Evolutionary conservation across 179 eudicot genomes (phyloP), one percentile per base, ranked within the genome.

Genomic region (Sideroxylon spinosum): DNA sequence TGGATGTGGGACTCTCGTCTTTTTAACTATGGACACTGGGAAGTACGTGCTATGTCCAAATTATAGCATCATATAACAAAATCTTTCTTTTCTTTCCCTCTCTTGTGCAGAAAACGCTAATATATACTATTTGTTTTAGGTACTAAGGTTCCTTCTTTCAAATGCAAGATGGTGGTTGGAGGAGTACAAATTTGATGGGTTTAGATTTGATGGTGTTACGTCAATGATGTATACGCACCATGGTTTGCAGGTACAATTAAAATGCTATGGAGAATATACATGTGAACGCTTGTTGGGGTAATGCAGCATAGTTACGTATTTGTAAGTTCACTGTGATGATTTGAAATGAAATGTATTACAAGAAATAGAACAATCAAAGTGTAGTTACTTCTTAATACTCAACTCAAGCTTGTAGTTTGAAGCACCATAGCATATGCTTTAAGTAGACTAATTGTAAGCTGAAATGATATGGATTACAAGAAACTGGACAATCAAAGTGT

Each of bases 111-210:
- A 64, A 22, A 17, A 29, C 13, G 50, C 29, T 23, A 48, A 48
- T 63, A 60, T 59, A 72, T 60, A 28, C 19, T n/a, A 57, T 28
- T 25, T 79, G 65, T 62, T 79, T 63, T 90, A 96, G 99, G 99
- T 96, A 62, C 84, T 92, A 64, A 85, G 99, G 85, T 94, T 49
- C 89, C 97, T 96, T 85, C 92, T 96, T 56, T 96, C 99, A 81
- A 96, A 94, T 84, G 98, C 97, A 78, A 92, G 99, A 92, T 96
- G 99, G 99, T 96, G 99, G 99, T 89, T 96, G 76, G 99, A 94
- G 79, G 99, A 96, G 78, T 96, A 92, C 85, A 92, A 94, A 79
- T 96, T 96, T 84, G 98, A 96, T 87, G 99, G 99, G 46, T 96
- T 94, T 84, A 89, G 98, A 86, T 96, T 94, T 88, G 99, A 96